phyloP scores from a whole-genome alignment of 495 filamentous ascomycete species.

The Tuber indicum region DNA sequence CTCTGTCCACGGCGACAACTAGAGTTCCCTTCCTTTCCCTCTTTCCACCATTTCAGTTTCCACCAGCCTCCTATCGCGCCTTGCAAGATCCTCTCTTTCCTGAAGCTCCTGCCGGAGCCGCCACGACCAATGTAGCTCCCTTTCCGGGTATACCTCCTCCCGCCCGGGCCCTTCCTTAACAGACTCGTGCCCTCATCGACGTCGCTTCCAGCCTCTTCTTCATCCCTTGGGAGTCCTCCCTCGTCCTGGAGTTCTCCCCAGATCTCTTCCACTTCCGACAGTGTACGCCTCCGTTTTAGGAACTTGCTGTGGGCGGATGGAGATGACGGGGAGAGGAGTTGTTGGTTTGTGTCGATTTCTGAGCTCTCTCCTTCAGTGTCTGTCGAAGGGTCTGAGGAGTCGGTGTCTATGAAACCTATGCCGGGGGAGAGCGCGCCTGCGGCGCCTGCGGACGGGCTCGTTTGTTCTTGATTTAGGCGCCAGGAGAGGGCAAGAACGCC shows the following conservation, averaged over 20 bases:
- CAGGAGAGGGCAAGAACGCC: constrained; percentile 91
- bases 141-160: constrained; percentile 34
- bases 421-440: constrained; percentile 62
- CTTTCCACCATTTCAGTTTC: constrained; percentile 45
- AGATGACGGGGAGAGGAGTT: constrained; percentile 43
- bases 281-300: constrained; percentile 42
- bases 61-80: constrained; percentile 44
- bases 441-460: constrained; percentile 51
- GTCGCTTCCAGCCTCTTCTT: constrained; percentile 8
- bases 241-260: constrained; percentile 62
- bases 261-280: constrained; percentile 54
- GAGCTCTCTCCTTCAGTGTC: constrained; percentile 52
- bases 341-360: constrained; percentile 43
- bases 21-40: background rate
- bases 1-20: background rate
- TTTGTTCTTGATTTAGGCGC: constrained; percentile 71
- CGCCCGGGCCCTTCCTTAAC: constrained; percentile 14
- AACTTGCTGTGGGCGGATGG: constrained; percentile 25
- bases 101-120: constrained; percentile 4
- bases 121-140: constrained; percentile 18
- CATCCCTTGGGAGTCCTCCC: constrained; percentile 30
- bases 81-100: constrained; percentile 23
- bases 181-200: constrained; percentile 25
- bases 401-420: constrained; percentile 58
- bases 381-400: constrained; percentile 39